These are phyloP conservation scores for Boehmeria nivea DNA, from an alignment of 306 rosid genomes.

Conservation along the genomic window DNA sequence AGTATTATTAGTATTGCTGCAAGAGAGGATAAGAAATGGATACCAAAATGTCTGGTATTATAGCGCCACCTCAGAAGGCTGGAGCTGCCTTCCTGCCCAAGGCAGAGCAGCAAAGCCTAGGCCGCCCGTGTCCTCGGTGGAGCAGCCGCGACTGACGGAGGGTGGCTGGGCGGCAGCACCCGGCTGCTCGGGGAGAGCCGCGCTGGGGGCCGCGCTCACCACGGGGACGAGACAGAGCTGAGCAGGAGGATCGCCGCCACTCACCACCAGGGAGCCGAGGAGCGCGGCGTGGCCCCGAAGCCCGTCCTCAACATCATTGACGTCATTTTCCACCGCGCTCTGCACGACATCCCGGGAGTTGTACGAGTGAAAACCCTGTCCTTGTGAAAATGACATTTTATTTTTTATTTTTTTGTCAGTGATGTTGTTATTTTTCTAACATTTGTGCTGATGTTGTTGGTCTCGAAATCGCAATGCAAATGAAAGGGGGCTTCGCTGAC, in stretches of 20 bases:
- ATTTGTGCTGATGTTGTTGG: too few relatives aligned
- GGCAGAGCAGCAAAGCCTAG: background rate
- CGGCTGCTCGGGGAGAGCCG: background rate
- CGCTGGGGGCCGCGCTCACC: background rate
- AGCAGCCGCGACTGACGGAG: background rate
- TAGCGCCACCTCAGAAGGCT: slow-evolving; percentile 1
- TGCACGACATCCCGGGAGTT: slow-evolving; percentile 3
- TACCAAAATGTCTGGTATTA: slow-evolving; percentile 5
- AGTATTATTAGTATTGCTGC: too few relatives aligned
- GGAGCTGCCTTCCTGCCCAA: background rate
- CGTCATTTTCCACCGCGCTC: slow-evolving; percentile 8
- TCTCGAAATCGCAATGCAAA: too few relatives aligned
- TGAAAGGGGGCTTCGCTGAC: background rate
- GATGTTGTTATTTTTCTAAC: background rate
- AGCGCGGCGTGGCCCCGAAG: background rate
- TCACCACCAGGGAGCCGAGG: slow-evolving; percentile 2
- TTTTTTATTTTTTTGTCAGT: background rate
- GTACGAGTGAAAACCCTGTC: background rate
- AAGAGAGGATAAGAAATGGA: background rate
- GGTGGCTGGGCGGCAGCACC: background rate
- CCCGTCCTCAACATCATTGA: slow-evolving; percentile 5
- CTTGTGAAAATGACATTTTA: background rate
- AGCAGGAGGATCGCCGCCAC: slow-evolving; percentile 3
- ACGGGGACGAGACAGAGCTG: slow-evolving; percentile 7
- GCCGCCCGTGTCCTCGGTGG: slow-evolving; percentile 1